Base-by-base conservation (phyloP, 1,284 basidiomycete genomes). In the Neotropicomus parvogracilis region DNA sequence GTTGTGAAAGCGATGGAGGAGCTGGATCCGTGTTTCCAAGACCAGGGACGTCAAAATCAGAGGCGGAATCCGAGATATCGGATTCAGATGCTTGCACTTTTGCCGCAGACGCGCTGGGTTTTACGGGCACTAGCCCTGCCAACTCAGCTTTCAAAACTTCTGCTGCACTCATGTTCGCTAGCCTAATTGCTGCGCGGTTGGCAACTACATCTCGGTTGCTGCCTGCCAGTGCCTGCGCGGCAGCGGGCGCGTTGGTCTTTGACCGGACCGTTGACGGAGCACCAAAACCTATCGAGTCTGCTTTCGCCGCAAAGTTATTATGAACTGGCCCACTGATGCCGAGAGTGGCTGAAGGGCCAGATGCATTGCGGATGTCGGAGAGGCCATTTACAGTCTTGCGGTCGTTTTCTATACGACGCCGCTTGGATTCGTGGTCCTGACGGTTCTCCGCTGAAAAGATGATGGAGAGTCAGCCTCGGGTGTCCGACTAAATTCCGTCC, bases 111-210 rank as follows among this genome's bases (percentile, higher is more conserved):
- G 69, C 61, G 48, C 65, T 55, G 27, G 74, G 68, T 63, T 85
- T 83, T 47, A 83, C 74, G 45, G 84, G 81, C 45, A 76, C 63
- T 46, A 83, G 70, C 32, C 85, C 85, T 52, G 83, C 80, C 55
- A 99, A 71, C 70, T 98, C 91, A 44, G 93, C 94, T 70, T 92
- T 95, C 58, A 99, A 76, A 65, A 87, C 82, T 64, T 97, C 91
- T 49, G 94, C 95, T 37, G 95, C 95, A 70, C 84, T 91, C 79
- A 97, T 83, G 65, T 99, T 98, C 13, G 95, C 95, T 81, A 97
- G 87, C 49, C 95, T 83, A 56, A 95, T 92, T 19, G 89, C 89
- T 56, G 80, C 79, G 48, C 91, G 81, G 65, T 95, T 95, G 46
- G 85, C 84, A 36, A 94, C 90, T 48, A 95, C 81, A 65, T 94